Base-by-base conservation (phyloP, 805 yeast genomes). In the Allodekkera sacchari region DNA sequence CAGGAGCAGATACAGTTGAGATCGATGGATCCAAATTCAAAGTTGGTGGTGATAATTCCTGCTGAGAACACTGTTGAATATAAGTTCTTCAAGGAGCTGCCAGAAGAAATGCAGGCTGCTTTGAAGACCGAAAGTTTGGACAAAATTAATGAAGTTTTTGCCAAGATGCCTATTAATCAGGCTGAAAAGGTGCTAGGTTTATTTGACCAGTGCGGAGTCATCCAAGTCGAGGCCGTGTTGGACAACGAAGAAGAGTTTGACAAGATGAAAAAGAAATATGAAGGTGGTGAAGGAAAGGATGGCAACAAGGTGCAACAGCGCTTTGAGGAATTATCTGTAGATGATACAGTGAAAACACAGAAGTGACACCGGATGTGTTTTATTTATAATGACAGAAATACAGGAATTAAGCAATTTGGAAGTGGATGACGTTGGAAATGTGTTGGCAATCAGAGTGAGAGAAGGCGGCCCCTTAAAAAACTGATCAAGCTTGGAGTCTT, bases 1-100 rank as follows among this genome's bases (percentile, higher is more conserved):
- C 89, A 77, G 31, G 89, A 78, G 35, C 76, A 80, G 38, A 87
- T 89, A 43, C 98, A 89, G 59, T 65, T 89, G 50, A 83, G 83
- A 50, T 75, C 95, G 0, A 68, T 88, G 36, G 97, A 89, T 55
- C 95, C 92, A 25, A 68, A 77, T 36, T 73, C 87, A 2, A 77
- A 80, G 53, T 64, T 89, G 27, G 66, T 73, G 29, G 84, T 89
- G 10, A 69, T 66, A 36, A 58, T 83, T 11, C 96, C 96, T 6
- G 57, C 59, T 32, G 70, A 69, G n/a, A 66, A 70, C 4, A 57
- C 68, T 4, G 65, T 68, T 3, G 59, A 53, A 14, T 77, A 69
- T 49, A 70, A 71, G 34, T 57, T 68, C 4, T 83, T 87, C 52
- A 56, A 69, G 13, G 57, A 68, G 34, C 58, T 83, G 33, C 78